phyloP scores from a whole-genome alignment of 2,329 filamentous ascomycete species.

The Cercospora brassicicola region DNA sequence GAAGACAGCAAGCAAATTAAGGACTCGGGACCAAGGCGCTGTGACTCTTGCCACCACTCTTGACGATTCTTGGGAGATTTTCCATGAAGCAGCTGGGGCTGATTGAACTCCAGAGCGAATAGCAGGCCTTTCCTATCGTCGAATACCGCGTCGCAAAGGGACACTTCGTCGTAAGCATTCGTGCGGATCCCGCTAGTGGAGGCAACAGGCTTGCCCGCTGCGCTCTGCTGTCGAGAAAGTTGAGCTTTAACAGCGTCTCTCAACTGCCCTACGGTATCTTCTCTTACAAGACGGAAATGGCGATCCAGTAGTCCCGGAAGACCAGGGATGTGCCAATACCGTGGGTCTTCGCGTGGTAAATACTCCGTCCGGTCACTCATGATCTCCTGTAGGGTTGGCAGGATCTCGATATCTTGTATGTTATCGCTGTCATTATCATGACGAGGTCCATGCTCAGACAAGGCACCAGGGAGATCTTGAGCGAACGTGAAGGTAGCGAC shows the following conservation, averaged over 20 bases:
- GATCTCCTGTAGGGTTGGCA: too few species aligned
- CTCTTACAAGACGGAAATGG: too few species aligned
- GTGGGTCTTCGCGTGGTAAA: slow-evolving; percentile 37
- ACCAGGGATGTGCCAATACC: slow-evolving; percentile 45
- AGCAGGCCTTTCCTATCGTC: slow-evolving; percentile 47
- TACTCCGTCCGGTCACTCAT: slow-evolving; percentile 3
- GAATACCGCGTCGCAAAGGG: slow-evolving; percentile 40
- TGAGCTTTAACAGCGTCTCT: too few species aligned
- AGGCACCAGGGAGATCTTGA: too few species aligned
- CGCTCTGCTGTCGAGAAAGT: slow-evolving; percentile 29
- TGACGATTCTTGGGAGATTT: slow-evolving; percentile 38
- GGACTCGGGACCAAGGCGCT: slow-evolving; percentile 52
- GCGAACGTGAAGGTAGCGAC: too few species aligned
- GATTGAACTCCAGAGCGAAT: slow-evolving; percentile 49
- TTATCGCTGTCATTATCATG: too few species aligned
- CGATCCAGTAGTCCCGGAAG: too few species aligned
- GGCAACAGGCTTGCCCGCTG: not conserved
- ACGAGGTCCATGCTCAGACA: too few species aligned
- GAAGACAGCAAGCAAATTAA: slow-evolving; percentile 47
- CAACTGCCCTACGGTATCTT: too few species aligned
- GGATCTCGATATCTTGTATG: too few species aligned
- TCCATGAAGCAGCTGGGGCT: slow-evolving; percentile 41
- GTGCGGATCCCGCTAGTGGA: slow-evolving; percentile 33
- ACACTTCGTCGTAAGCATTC: slow-evolving; percentile 41
- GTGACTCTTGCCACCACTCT: slow-evolving; percentile 56